Conservation (phyloP, 2,329 filamentous ascomycete genomes). For the Catunica adiposa region DNA sequence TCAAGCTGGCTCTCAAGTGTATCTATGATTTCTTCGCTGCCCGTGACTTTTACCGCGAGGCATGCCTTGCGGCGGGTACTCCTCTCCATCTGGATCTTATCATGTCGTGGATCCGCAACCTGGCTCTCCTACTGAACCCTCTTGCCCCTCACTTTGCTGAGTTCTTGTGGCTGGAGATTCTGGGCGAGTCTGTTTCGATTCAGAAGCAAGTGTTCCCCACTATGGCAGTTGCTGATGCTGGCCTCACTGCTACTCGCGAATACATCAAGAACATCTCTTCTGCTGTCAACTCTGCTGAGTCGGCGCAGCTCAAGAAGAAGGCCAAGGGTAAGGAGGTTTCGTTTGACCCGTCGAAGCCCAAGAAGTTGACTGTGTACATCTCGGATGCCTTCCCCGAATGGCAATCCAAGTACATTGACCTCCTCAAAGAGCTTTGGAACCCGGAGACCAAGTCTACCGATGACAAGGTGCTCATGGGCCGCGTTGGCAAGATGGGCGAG, state of each 20-base stretch:
- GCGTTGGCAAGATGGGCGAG: conserved; percentile 67
- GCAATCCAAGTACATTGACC: conserved; percentile 80
- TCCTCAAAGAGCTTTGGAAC: conserved; percentile 57
- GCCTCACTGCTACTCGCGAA: conserved; percentile 59
- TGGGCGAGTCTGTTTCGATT: conserved; percentile 59
- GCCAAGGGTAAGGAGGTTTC: conserved; percentile 74
- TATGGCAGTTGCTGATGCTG: conserved; percentile 46
- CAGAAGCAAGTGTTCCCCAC: conserved; percentile 64
- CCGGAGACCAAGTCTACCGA: conserved; percentile 44
- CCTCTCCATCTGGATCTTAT: conserved; percentile 76
- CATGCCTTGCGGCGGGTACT: conserved; percentile 56
- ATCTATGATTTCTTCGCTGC: conserved; percentile 85
- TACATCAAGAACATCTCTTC: conserved; percentile 65
- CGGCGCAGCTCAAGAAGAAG: conserved; percentile 69
- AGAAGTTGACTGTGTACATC: conserved; percentile 76
- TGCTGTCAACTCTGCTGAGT: conserved; percentile 75
- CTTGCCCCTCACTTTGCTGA: conserved; percentile 90
- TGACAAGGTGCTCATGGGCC: conserved; percentile 64
- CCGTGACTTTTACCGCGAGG: conserved; percentile 80
- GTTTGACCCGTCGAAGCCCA: conserved; percentile 83
- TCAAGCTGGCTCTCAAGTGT: conserved; percentile 42
- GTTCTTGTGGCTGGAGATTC: conserved; percentile 82
- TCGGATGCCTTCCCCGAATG: conserved; percentile 69
- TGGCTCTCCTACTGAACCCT: conserved; percentile 65
- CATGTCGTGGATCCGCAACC: conserved; percentile 67